These are phyloP conservation scores for Pichia occidentalis DNA, from an alignment of 805 yeast genomes.

Conservation along the genomic window DNA sequence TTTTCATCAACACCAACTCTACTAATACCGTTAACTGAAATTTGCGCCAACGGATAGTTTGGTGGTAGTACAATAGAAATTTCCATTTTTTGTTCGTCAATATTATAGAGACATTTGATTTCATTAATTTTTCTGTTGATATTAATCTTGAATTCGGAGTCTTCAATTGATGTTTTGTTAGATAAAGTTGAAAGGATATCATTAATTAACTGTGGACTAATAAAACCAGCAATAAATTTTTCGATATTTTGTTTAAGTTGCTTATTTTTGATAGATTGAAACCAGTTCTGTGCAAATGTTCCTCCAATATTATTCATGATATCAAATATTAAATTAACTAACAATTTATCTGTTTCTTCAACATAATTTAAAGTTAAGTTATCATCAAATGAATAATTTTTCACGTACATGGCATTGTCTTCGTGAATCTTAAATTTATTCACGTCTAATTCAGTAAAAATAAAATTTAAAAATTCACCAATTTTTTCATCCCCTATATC, in stretches of 20 bases:
- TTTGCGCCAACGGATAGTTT: constrained; percentile 70
- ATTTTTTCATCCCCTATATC: constrained; percentile 51
- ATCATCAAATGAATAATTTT: constrained; percentile 18
- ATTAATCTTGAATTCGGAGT: constrained; percentile 49
- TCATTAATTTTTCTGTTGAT: constrained; percentile 58
- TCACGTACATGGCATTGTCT: constrained; percentile 24
- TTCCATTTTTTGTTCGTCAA: constrained; percentile 85
- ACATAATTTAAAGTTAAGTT: constrained; percentile 13
- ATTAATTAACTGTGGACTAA: constrained; percentile 59
- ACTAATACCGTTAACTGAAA: constrained; percentile 68
- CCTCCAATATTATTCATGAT: constrained; percentile 52
- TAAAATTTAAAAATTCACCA: constrained; percentile 42
- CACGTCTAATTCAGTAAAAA: constrained; percentile 49
- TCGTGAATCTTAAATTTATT: constrained; percentile 18
- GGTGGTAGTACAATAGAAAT: constrained; percentile 68
- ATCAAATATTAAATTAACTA: constrained; percentile 46
- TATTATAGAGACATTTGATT: constrained; percentile 62
- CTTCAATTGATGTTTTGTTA: constrained; percentile 23
- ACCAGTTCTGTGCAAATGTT: constrained; percentile 62
- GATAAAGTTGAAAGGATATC: constrained; percentile 42
- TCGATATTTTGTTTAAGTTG: constrained; percentile 57
- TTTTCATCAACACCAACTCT: constrained; percentile 85
- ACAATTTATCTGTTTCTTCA: constrained; percentile 34
- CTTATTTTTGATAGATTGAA: constrained; percentile 57
- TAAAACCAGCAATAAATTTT: constrained; percentile 48